Base-by-base conservation (phyloP, 2,329 filamentous ascomycete species). In the Cladosporium oxysporum region DNA sequence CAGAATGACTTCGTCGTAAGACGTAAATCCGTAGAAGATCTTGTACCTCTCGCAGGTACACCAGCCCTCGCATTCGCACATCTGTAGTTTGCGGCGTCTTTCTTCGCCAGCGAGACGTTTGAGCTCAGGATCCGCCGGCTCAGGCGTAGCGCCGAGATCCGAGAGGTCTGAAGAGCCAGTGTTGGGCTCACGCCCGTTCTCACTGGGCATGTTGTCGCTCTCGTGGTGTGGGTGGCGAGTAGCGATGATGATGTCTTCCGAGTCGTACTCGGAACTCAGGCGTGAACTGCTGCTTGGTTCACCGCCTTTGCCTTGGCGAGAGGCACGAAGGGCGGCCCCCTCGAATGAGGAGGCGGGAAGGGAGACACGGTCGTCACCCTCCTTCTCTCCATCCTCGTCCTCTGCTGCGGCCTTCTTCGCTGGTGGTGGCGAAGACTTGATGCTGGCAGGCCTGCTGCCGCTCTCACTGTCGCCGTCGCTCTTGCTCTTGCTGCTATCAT, bases 21-120 rank as follows among this genome's bases (percentile, higher is more conserved):
- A 26, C 14, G 33, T 35, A 14, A 29, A 31, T 4, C 50, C 62
- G 23, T 21, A 37, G 57, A 60, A 65, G 23, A 31, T 49, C 23
- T 29, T 44, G 63, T 65, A 65, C 23, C 47, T 52, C 31, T 37
- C 26, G 57, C 63, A 65, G 14, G 28, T 23, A 41, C 63, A 65
- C 63, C 63, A 65, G 21, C 44, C 26, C 28, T 52, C 35, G 47
- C 63, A 65, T 18, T 28, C 33, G 58, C 63, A 65, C 18, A 44
- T 10, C 5, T 29, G 16, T 11, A 33, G 21, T 28, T 41, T 21
- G 33, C 23, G 44, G 29, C 49, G 31, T 26, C 52, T 23, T 14
- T 31, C 6, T 16, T 16, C 29, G 21, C 16, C 14, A 18, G 28
- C 55, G 21, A 52, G 21, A 11, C 26, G 55, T 7, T 33, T 6